A percentile compares a stretch with the other conserved stretches of the same genome.
These are phyloP conservation scores for Tolypocladium ovalisporum DNA, from an alignment of 2,329 filamentous ascomycete genomes.

Conservation along the genomic window DNA sequence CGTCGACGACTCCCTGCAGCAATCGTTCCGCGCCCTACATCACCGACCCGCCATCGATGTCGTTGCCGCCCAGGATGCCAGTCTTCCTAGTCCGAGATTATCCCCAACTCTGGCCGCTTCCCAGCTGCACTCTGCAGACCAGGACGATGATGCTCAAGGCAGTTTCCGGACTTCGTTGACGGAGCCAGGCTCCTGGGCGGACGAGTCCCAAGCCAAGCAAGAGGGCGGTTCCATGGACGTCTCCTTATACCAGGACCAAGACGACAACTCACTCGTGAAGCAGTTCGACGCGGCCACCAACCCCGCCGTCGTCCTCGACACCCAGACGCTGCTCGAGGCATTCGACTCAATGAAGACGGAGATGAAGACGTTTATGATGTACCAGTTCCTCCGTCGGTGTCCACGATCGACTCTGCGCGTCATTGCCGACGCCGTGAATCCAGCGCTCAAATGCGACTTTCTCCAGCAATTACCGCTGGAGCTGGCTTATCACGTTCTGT, in stretches of 20 bases:
- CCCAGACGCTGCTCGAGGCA: conserved; percentile 75
- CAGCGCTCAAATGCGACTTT: conserved; percentile 90
- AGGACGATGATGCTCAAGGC: conserved; percentile 25
- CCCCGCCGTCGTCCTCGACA: conserved; percentile 51
- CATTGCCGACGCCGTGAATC: conserved; percentile 84
- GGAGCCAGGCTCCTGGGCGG: conserved; percentile 20
- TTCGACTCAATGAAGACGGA: conserved; percentile 87
- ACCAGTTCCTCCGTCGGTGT: conserved; percentile 82
- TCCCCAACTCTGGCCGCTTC: conserved; percentile 80
- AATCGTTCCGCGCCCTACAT: conserved; percentile 34
- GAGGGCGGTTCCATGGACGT: conserved; percentile 11
- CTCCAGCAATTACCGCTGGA: conserved; percentile 74
- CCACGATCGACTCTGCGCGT: conserved; percentile 80
- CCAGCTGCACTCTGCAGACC: conserved; percentile 37
- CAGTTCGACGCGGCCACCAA: background rate
- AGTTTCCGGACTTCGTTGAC: conserved; percentile 20
- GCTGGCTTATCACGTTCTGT: conserved; percentile 76
- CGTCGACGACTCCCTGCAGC: conserved; percentile 34
- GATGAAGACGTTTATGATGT: conserved; percentile 94
- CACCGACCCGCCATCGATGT: conserved; percentile 51
- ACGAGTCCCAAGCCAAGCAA: conserved; percentile 30
- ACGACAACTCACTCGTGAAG: conserved; percentile 9
- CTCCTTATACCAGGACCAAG: conserved; percentile 1
- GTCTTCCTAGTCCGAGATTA: conserved; percentile 84
- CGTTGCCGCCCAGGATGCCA: conserved; percentile 72